Evolutionary conservation across 345 rosid species (phyloP), one percentile per base, ranked within the genome.

Genomic region (Salix arbutifolia): DNA sequence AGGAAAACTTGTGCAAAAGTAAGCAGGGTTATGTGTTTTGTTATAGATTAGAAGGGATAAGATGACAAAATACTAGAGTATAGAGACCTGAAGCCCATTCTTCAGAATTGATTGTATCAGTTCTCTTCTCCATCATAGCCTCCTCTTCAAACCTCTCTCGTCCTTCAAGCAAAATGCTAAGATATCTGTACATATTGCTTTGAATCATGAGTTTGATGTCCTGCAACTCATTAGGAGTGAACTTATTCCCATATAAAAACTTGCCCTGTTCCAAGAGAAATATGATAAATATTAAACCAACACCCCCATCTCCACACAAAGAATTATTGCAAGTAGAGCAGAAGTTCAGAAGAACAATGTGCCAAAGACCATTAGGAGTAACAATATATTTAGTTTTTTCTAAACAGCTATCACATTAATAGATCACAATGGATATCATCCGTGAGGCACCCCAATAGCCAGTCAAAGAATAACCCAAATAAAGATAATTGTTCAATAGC

Each of bases 81-180:
- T 71, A 8, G 73, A 58, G 46, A 88, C 91, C 91, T 85, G 89
- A 68, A 31, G 60, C 67, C 37, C 84, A 78, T 69, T 74, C 84
- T 76, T 72, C 83, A 58, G 65, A 44, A 79, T 78, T 74, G 5
- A 33, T 21, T 14, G 74, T 38, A 78, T 69, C 37, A 60, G 70
- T 76, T 65, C 48, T 42, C 23, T 61, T 76, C 81, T 73, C 87
- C 74, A 62, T 60, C 74, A 85, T 60, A 53, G 74, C 70, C 38
- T 76, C 83, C 83, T 90, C 94, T 78, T 90, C 94, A 75, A 90
- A 90, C 60, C 82, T 80, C 70, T 90, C 92, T 26, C 94, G 79
- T 37, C 92, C 92, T 70, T 90, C 94, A 75, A 89, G 89, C 74
- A 90, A 85, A 65, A 85, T 75, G 75, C 94, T 89, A 78, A 90